phyloP scores from a whole-genome alignment of 495 filamentous ascomycete species.

The Apiosordaria backusii region DNA sequence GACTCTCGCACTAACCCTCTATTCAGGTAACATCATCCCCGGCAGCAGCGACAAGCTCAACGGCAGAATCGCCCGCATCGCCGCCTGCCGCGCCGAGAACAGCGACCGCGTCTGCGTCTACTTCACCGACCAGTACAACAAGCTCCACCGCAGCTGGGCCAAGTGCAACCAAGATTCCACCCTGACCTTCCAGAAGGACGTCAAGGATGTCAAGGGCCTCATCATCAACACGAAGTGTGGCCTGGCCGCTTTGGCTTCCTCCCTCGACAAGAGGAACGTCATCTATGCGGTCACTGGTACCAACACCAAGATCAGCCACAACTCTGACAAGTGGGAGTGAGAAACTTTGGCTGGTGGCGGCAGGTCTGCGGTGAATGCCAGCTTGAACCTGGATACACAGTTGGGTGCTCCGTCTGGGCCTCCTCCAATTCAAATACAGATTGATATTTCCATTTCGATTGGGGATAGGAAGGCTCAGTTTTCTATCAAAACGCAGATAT shows the following conservation, averaged over 20 bases:
- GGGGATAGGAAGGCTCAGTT: neutral
- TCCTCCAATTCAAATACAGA: neutral
- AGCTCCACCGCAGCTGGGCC: neutral
- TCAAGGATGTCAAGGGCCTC: neutral
- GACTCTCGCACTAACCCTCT: too few relatives aligned
- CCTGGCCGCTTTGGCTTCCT: neutral
- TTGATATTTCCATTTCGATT: slow-evolving; percentile 2
- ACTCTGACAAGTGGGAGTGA: neutral
- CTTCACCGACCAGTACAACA: slow-evolving; percentile 5
- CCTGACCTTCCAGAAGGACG: neutral
- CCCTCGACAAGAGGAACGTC: neutral
- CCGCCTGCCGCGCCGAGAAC: slow-evolving; percentile 2
- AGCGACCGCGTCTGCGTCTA: slow-evolving; percentile 3
- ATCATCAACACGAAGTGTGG: neutral
- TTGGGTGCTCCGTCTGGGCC: neutral
- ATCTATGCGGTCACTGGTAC: slow-evolving; percentile 1
- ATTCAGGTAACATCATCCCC: neutral
- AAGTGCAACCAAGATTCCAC: neutral
- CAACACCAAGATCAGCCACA: slow-evolving; percentile 1
- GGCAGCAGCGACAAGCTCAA: slow-evolving; percentile 3
- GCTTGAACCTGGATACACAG: neutral
- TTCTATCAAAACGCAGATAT: neutral
- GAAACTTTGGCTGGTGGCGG: neutral
- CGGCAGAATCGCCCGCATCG: neutral
- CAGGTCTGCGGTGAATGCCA: neutral